A percentile compares a stretch with the other conserved stretches of the same genome.
These are phyloP conservation scores for Cladophialophora carrionii DNA, from an alignment of 2,329 filamentous ascomycete genomes.

Conservation along the genomic window DNA sequence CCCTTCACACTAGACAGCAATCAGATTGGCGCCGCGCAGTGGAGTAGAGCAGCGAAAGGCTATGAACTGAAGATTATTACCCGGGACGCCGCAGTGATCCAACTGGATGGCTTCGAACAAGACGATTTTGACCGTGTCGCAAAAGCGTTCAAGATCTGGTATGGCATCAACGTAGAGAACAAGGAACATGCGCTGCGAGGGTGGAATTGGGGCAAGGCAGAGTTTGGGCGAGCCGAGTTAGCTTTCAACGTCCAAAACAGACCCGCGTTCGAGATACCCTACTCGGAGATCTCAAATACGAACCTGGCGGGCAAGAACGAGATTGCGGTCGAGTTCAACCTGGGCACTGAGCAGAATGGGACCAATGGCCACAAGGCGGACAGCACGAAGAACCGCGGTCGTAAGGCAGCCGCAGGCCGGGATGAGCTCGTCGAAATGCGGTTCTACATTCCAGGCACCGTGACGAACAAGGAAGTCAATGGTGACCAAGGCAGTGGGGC, in stretches of 20 bases:
- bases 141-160: conserved; percentile 98
- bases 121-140: conserved; percentile 89
- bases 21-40: conserved; percentile 85
- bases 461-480: conserved; percentile 70
- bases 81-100: conserved; percentile 80
- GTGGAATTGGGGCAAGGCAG: conserved; percentile 99
- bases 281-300: conserved; percentile 96
- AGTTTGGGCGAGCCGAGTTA: conserved; percentile 93
- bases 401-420: conserved; percentile 83
- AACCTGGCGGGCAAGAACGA: conserved; percentile 98
- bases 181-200: conserved; percentile 93
- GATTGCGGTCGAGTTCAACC: conserved; percentile 90
- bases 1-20: conserved; percentile 89
- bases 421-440: conserved; percentile 98
- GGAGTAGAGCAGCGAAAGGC: conserved; percentile 90
- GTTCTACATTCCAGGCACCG: conserved; percentile 94
- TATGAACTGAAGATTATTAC: conserved; percentile 92
- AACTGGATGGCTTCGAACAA: conserved; percentile 91
- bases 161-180: conserved; percentile 87
- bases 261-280: conserved; percentile 94
- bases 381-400: conserved; percentile 71
- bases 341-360: conserved; percentile 72
- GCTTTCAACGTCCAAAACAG: conserved; percentile 96
- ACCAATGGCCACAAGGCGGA: conserved; percentile 75
- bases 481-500: conserved; percentile 64